phyloP scores from a whole-genome alignment of 2,329 filamentous ascomycete genomes.

The Dactylonectria estremocensis region DNA sequence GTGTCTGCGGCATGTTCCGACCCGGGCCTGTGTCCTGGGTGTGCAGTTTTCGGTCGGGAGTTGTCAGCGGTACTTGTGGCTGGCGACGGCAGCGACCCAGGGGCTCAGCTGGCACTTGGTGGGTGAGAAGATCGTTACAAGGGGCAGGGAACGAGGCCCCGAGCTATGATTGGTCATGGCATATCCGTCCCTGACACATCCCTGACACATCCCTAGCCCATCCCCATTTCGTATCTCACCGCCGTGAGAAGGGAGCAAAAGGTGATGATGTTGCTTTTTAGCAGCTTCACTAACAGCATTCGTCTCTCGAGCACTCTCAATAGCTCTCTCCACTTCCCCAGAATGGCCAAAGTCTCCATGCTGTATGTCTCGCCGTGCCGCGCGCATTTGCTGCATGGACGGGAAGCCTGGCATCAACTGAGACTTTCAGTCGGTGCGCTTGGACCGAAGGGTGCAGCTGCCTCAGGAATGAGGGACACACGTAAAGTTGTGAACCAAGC shows the following conservation, averaged over 20 bases:
- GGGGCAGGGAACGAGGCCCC: background rate
- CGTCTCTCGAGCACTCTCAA: background rate
- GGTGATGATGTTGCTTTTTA: constrained; percentile 1
- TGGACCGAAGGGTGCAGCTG: background rate
- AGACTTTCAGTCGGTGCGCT: background rate
- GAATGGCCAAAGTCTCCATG: background rate
- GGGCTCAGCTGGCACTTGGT: background rate
- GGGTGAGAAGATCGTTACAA: background rate
- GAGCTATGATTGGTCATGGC: background rate
- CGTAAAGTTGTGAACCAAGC: background rate
- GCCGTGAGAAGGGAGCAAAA: background rate
- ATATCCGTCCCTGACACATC: background rate
- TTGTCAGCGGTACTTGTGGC: constrained; percentile 5
- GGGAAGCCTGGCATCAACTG: background rate
- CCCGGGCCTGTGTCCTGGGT: background rate
- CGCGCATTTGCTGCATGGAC: background rate
- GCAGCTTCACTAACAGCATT: background rate
- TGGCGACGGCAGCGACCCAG: background rate
- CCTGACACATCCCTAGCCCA: background rate
- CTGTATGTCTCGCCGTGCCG: background rate
- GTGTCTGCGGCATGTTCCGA: background rate
- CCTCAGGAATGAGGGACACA: background rate
- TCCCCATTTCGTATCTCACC: background rate
- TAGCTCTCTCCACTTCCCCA: background rate
- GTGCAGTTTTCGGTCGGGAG: background rate